Evolutionary conservation across 768 basidiomycete genomes (phyloP).

Genomic region (Tulasnella sp.): DNA sequence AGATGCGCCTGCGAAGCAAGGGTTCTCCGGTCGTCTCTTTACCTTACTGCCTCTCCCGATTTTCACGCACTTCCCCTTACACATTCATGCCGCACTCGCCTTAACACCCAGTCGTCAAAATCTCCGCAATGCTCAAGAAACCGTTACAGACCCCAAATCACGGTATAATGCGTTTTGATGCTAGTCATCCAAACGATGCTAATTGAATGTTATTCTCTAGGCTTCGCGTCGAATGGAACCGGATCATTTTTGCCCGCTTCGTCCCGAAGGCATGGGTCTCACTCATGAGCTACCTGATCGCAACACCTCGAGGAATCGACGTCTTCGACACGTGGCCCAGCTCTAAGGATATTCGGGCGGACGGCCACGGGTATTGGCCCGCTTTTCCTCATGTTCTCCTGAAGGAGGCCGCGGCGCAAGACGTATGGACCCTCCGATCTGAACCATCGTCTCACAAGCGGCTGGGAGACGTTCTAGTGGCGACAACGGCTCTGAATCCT

Average conservation of each 20-base stretch:
- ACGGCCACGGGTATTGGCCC: slow-evolving; percentile 39
- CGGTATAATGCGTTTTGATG: background rate
- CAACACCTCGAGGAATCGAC: slow-evolving; percentile 20
- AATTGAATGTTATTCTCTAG: slow-evolving; percentile 33
- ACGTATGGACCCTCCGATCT: background rate
- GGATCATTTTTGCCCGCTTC: slow-evolving; percentile 43
- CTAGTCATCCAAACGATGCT: background rate
- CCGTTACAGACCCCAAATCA: background rate
- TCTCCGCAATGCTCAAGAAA: background rate
- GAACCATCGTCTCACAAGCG: background rate
- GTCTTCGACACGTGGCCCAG: slow-evolving; percentile 31
- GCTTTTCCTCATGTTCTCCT: slow-evolving; percentile 41
- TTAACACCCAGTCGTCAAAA: slow-evolving; percentile 33
- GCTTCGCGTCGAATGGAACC: slow-evolving; percentile 49
- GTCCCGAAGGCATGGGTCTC: slow-evolving; percentile 45
- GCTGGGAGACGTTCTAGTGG: background rate
- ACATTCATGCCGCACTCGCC: slow-evolving; percentile 11
- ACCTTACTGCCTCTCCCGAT: slow-evolving; percentile 44
- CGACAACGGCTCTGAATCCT: background rate
- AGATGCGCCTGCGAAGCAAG: background rate
- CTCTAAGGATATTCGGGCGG: slow-evolving; percentile 41
- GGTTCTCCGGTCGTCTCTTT: slow-evolving; percentile 42
- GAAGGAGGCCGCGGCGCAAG: slow-evolving; percentile 27
- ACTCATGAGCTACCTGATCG: slow-evolving; percentile 36
- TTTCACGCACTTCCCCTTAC: slow-evolving; percentile 5